Evolutionary conservation across 495 filamentous ascomycete species (phyloP).

Genomic region (Penicillium psychrofluorescens): DNA sequence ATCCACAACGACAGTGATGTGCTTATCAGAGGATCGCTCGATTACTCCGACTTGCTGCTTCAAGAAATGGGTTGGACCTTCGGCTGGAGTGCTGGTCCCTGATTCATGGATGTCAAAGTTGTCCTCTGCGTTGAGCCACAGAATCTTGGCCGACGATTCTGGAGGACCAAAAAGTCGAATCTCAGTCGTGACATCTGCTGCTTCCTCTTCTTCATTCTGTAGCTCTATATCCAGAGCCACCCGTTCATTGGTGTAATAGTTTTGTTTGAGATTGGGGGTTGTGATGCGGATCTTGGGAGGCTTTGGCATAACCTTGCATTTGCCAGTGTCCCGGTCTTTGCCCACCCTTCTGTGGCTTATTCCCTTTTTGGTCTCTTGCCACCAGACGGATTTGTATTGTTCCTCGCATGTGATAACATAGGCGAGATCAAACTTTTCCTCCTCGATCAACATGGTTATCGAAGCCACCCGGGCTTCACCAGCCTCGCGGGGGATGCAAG

Average conservation of each 20-base stretch:
- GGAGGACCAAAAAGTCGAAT: slow-evolving; percentile 54
- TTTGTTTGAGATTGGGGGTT: slow-evolving; percentile 49
- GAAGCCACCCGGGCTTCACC: slow-evolving; percentile 63
- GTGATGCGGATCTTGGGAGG: slow-evolving; percentile 84
- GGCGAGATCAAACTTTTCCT: slow-evolving; percentile 60
- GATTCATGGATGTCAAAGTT: slow-evolving; percentile 9
- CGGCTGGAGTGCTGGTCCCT: slow-evolving; percentile 20
- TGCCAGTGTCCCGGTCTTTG: slow-evolving; percentile 29
- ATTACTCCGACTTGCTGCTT: slow-evolving; percentile 38
- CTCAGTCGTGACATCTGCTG: slow-evolving; percentile 62
- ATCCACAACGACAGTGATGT: slow-evolving; percentile 24
- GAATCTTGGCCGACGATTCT: slow-evolving; percentile 43
- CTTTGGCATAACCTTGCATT: slow-evolving; percentile 69
- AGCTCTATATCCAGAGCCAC: slow-evolving; percentile 62
- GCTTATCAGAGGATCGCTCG: slow-evolving; percentile 33
- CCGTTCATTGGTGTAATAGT: slow-evolving; percentile 79
- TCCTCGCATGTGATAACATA: slow-evolving; percentile 50
- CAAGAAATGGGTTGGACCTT: slow-evolving; percentile 26
- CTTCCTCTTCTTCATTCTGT: slow-evolving; percentile 76
- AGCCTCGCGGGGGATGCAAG: slow-evolving; percentile 69
- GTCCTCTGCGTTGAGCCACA: slow-evolving; percentile 35
- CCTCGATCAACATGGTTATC: slow-evolving; percentile 53
- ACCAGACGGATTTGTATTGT: slow-evolving; percentile 43
- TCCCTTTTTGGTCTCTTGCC: slow-evolving; percentile 39
- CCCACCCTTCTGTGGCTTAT: slow-evolving; percentile 28